A percentile compares a stretch with the other conserved stretches of the same genome.
These are phyloP conservation scores for Diaporthe helianthi DNA, from an alignment of 2,329 filamentous ascomycete genomes.

Conservation along the genomic window DNA sequence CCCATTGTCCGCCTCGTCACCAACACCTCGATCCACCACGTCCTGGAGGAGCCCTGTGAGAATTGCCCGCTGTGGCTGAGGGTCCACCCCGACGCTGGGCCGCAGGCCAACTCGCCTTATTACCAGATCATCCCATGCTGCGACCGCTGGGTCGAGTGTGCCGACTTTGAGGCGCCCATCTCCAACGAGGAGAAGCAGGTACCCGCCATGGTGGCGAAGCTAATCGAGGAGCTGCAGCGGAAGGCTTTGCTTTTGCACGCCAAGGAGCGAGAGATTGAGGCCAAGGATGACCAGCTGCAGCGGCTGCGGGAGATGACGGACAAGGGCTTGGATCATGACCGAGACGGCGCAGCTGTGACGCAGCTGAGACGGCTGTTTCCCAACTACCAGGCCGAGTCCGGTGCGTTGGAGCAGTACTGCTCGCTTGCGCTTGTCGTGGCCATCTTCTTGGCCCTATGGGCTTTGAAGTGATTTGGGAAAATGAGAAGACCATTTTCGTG, in stretches of 20 bases:
- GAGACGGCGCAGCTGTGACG: no score
- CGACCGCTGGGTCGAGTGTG: conserved; percentile 20
- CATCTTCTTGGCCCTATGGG: not conserved
- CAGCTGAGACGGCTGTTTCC: not conserved
- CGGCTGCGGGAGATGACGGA: not conserved
- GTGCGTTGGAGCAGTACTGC: conserved; percentile 16
- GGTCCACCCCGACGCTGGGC: conserved; percentile 2
- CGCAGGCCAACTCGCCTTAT: not conserved
- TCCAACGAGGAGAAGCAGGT: conserved; percentile 29
- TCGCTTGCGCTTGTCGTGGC: not conserved
- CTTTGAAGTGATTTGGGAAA: conserved; percentile 9
- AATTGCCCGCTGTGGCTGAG: conserved; percentile 33
- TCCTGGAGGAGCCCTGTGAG: conserved; percentile 28
- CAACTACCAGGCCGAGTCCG: not conserved
- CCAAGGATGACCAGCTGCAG: conserved; percentile 22
- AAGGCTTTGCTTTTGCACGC: conserved; percentile 2
- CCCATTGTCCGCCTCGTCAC: conserved; percentile 26
- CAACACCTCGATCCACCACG: conserved; percentile 32
- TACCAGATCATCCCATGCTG: conserved; percentile 32
- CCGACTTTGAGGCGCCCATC: conserved; percentile 27
- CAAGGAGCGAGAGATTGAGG: conserved; percentile 26
- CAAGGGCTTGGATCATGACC: not conserved
- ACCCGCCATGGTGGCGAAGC: conserved; percentile 22
- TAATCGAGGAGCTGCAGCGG: conserved; percentile 14
- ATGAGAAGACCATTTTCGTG: no score